These are phyloP conservation scores for Globisporangium nunn DNA, from an alignment of 352 stramenopile species.

Conservation along the genomic window DNA sequence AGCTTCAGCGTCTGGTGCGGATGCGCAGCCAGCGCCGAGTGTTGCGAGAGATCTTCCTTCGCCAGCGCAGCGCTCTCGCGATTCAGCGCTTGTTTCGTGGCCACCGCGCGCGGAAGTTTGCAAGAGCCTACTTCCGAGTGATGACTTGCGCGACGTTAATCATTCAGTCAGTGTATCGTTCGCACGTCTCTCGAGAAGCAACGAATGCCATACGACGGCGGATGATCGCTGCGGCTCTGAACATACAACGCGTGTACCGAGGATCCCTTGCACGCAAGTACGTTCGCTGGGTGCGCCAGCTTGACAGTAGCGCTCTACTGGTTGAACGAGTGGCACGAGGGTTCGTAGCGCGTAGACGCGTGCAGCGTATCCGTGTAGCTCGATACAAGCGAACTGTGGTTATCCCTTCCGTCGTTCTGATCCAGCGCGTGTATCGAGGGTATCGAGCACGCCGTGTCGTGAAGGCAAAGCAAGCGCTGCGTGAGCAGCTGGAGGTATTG, in stretches of 20 bases:
- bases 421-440: constrained; percentile 61
- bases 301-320: constrained; percentile 32
- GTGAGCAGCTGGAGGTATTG: constrained; percentile 26
- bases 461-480: constrained; percentile 19
- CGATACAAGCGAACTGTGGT: constrained; percentile 35
- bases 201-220: constrained; percentile 23
- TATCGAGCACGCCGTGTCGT: constrained; percentile 25
- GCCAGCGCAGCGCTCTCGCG: constrained; percentile 34
- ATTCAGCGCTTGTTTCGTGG: constrained; percentile 60
- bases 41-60: constrained; percentile 30
- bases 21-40: constrained; percentile 38
- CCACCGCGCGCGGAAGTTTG: constrained; percentile 39
- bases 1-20: constrained; percentile 49
- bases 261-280: constrained; percentile 35
- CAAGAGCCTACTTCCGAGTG: constrained; percentile 38
- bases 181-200: constrained; percentile 29
- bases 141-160: constrained; percentile 45
- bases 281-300: constrained; percentile 32
- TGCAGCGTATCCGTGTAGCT: constrained; percentile 30
- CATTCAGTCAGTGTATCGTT: constrained; percentile 65
- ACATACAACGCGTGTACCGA: constrained; percentile 53
- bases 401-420: constrained; percentile 27
- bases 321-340: constrained; percentile 48
- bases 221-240: constrained; percentile 22
- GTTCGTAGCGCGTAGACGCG: constrained; percentile 47